Base-by-base conservation (phyloP, 2,329 filamentous ascomycete species). In the Aspergillus viridinutans region DNA sequence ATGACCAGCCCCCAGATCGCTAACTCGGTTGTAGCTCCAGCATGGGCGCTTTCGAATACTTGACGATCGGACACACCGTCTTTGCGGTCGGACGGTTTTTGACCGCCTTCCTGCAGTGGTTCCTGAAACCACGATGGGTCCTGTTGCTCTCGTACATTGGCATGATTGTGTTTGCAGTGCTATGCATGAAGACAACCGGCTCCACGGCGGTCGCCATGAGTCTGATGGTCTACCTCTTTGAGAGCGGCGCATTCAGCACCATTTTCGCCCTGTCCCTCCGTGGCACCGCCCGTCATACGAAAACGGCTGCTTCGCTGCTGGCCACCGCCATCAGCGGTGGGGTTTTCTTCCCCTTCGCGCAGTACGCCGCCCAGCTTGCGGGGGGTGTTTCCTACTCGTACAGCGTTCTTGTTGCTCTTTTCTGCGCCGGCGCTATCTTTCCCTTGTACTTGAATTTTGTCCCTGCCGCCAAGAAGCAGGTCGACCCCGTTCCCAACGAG, bases 41-140 rank as follows among this genome's bases (percentile, higher is more conserved):
- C 17, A 63, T 76, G 0, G 43, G 53, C 9, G 56, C 72, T 1
- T 76, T 76, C 55, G 70, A 82, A 32, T 80, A 78, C 58, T 73
- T 80, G 56, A 81, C 83, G 0, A 74, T 86, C 28, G 83, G 77
- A 0, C 84, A 85, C 62, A 80, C 81, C 1, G 72, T 82, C 4
- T 87, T 87, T 59, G 83, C 83, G 9, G 67, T 80, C 1, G 82
- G 83, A 9, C 80, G 84, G 7, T 86, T 87, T 64, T 54, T 84
- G 1, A 78, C 81, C 4, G 84, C 84, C 2, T 71, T 79, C 4
- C 67, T 80, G 1, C 79, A 81, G 48, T 76, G 81, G 52, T 78
- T 82, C 67, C 67, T 86, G 61, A 85, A 82, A 66, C 84, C 85
- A 1, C 81, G 85, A 20, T 78, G 79, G 68, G 76, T 85, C n/a